Base-by-base conservation (phyloP, 352 stramenopile genomes). In the Hyaloperonospora arabidopsidis region DNA sequence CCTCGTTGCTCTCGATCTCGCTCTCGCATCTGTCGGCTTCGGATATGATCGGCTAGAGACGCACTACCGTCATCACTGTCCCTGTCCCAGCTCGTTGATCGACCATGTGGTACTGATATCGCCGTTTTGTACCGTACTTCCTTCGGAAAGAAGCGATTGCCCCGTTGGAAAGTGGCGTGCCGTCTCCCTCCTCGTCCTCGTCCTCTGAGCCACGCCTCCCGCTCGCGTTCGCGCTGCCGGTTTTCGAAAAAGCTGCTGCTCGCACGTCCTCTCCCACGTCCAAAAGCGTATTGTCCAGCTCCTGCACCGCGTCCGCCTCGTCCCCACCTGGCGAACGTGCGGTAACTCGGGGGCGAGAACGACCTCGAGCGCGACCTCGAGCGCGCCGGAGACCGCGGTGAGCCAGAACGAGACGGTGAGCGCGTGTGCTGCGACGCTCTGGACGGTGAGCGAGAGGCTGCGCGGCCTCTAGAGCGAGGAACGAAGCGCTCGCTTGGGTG, bases 291-390 rank as follows among this genome's bases (percentile, higher is more conserved):
- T 14, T 66, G 65, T 38, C 57, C 52, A 47, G 57, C 47, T 21
- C 60, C 50, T 11, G 54, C 57, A 10, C 25, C 52, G n/a, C 61
- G 50, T 40, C 65, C 60, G 25, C 57, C 43, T 28, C 68, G 70
- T 38, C 72, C 65, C 49, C 70, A 67, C 14, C 70, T 71, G 47
- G 54, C 54, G 28, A 78, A 78, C 17, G 74, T 75, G 13, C 74
- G 78, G 34, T 79, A 73, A 0, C 74, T 66, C 40, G 67, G 64
- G 28, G 78, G 78, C 1, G 76, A 87, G 43, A 83, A 76, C 5
- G 79, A 89, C 7, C 79, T 69, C 1, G 76, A 87, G 1, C 79
- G 69, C 0, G 75, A 84, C 10, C 68, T 60, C 11, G 58, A 87
- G n/a, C 76, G 68, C 15, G 22, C 52, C 23, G 61, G 57, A 1